Percentiles rank a stretch among this genome's conserved stretches.
Evolutionary conservation across 768 basidiomycete species (phyloP).

Genomic region (Amanita brunnescens): DNA sequence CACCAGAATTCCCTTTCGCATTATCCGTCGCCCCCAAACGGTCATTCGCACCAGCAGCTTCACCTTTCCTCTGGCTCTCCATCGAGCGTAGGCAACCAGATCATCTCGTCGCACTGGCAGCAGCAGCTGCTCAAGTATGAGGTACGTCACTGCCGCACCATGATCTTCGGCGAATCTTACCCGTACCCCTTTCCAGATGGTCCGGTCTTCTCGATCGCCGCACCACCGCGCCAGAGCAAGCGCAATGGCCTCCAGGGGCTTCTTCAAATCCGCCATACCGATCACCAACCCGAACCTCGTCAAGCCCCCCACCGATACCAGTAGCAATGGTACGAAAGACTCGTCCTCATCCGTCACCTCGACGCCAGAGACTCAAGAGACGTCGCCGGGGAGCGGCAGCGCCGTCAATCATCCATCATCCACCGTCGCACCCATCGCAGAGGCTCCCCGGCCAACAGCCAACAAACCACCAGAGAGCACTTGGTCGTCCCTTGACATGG

Average conservation of each 20-base stretch:
- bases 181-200: constrained; percentile 41
- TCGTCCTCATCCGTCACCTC: constrained; percentile 21
- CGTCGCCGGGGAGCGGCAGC: constrained; percentile 17
- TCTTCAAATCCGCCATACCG: constrained; percentile 80
- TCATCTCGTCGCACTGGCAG: constrained; percentile 84
- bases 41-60: constrained; percentile 51
- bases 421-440: constrained; percentile 63
- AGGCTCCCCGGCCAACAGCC: constrained; percentile 55
- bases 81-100: constrained; percentile 43
- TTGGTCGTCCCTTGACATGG: constrained; percentile 94
- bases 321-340: constrained; percentile 11
- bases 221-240: constrained; percentile 95
- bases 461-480: constrained; percentile 62
- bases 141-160: constrained; percentile 40
- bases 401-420: constrained; percentile 62
- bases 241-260: constrained; percentile 84
- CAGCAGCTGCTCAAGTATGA: constrained; percentile 90
- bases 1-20: constrained; percentile 77
- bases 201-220: constrained; percentile 77
- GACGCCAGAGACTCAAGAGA: constrained; percentile 13
- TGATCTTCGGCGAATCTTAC: constrained; percentile 27
- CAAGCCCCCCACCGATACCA: constrained; percentile 34
- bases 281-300: constrained; percentile 84
- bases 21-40: constrained; percentile 72
- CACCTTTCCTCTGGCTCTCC: constrained; percentile 51